Evolutionary conservation across 2,329 filamentous ascomycete species (phyloP), one percentile per base, ranked within the genome.

Genomic region (Mycosphaerella arachidis): DNA sequence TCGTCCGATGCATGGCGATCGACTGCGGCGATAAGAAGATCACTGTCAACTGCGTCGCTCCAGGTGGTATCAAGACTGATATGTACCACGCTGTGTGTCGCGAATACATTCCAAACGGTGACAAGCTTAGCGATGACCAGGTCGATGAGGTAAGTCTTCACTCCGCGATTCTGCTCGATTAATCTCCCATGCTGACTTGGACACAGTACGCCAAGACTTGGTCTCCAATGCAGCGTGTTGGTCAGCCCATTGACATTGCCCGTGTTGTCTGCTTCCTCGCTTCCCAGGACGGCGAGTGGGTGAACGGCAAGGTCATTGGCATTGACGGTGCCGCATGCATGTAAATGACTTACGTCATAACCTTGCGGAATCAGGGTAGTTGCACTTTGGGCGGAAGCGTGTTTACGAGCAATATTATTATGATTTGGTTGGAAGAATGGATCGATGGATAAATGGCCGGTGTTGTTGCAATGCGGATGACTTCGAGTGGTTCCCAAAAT

Each of bases 181-280:
- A 6, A 33, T 35, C 18, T 35, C 18, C 10, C 48, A 51, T 9
- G 4, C 8, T 4, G 16, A 16, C 20, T 50, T 16, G 2, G 12
- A 46, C 43, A 53, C 56, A 84, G 81, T 86, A 82, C 71, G 85
- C 85, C 48, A 79, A 81, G 62, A 84, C 81, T 61, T 87, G 85
- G 84, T 86, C 84, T 18, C 85, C 86, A 40, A 78, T 86, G 67
- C 80, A 82, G 76, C 83, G 86, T 70, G 85, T 87, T 60, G 86
- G 86, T 66, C 84, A 87, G 64, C 86, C 86, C 59, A 83, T 86
- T 70, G 86, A 88, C 71, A 84, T 89, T 72, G 86, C 86, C 63
- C 82, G 85, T 62, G 84, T 86, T 18, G 85, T 86, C 58, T 84
- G 82, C 76, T 78, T 84, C 79, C 67, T 86, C 73, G 72, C 84